Evolutionary conservation across 2,329 filamentous ascomycete species (phyloP).

Genomic region (Fusarium transvaalense): DNA sequence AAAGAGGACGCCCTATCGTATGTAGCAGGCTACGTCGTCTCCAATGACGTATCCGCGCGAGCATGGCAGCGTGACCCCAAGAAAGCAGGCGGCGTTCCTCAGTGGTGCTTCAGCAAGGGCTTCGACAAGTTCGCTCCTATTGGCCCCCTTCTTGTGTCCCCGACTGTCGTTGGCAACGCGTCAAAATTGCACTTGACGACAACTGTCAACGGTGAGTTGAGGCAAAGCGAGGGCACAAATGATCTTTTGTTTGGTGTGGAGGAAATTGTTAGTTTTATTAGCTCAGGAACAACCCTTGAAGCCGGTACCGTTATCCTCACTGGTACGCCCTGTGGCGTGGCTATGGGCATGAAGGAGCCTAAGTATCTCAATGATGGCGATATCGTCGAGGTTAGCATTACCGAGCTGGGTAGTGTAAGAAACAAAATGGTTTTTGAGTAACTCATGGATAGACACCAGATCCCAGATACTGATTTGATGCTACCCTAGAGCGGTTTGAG

Average conservation of each 20-base stretch:
- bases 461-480: too few relatives aligned
- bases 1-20: slow-evolving; percentile 59
- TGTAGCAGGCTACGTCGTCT: slow-evolving; percentile 60
- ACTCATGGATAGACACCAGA: neutral
- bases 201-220: slow-evolving; percentile 62
- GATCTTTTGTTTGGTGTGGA: slow-evolving; percentile 65
- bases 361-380: slow-evolving; percentile 59
- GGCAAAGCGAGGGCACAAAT: slow-evolving; percentile 62
- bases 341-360: slow-evolving; percentile 59
- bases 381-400: slow-evolving; percentile 59
- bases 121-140: slow-evolving; percentile 68
- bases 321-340: slow-evolving; percentile 63
- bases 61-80: slow-evolving; percentile 65
- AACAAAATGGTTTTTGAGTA: slow-evolving; percentile 57
- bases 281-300: slow-evolving; percentile 63
- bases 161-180: slow-evolving; percentile 48
- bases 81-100: slow-evolving; percentile 55
- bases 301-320: slow-evolving; percentile 65
- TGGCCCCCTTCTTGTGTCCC: slow-evolving; percentile 60
- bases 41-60: slow-evolving; percentile 68
- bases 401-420: slow-evolving; percentile 49
- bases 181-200: slow-evolving; percentile 52
- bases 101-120: slow-evolving; percentile 69
- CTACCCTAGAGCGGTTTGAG: too few relatives aligned
- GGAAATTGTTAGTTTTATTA: slow-evolving; percentile 60